Conservation (phyloP, 768 basidiomycete genomes). For the Pleurotus sapidus region DNA sequence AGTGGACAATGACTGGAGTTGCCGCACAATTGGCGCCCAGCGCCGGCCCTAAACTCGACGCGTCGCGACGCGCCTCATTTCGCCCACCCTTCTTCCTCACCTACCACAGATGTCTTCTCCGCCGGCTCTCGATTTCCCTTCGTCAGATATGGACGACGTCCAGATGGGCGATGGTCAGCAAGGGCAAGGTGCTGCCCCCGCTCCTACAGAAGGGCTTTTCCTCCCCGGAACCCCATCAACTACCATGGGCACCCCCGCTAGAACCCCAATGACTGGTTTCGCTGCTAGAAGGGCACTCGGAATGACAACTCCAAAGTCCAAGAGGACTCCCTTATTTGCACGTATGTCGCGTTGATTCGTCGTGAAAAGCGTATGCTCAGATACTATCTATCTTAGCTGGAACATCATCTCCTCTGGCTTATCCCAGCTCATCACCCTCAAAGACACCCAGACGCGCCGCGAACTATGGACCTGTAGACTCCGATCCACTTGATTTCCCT, state of each 20-base stretch:
- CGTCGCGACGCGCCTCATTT: conserved; percentile 47
- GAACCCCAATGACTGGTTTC: conserved; percentile 44
- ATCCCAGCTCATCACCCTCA: conserved; percentile 60
- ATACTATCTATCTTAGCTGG: conserved; percentile 30
- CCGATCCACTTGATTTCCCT: conserved; percentile 71
- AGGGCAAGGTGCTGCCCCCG: conserved; percentile 38
- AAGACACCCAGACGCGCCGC: conserved; percentile 42
- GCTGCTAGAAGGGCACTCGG: conserved; percentile 54
- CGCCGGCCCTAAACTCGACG: conserved; percentile 53
- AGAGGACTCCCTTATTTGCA: conserved; percentile 49
- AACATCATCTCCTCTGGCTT: conserved; percentile 62
- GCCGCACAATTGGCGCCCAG: neutral
- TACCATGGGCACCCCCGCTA: conserved; percentile 44
- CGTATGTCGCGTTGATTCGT: conserved; percentile 30
- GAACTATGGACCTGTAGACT: conserved; percentile 38
- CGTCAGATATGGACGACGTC: conserved; percentile 56
- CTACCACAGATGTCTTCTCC: conserved; percentile 56
- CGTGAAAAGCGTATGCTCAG: neutral
- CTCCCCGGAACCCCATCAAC: conserved; percentile 52
- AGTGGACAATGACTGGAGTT: neutral
- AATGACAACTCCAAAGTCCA: conserved; percentile 45
- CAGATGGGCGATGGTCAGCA: conserved; percentile 43
- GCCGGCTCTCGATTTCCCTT: conserved; percentile 60
- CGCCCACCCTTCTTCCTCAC: conserved; percentile 6
- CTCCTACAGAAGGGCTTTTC: conserved; percentile 48